Conservation (phyloP, 2,329 filamentous ascomycete species). For the Didymella keratinophila region DNA sequence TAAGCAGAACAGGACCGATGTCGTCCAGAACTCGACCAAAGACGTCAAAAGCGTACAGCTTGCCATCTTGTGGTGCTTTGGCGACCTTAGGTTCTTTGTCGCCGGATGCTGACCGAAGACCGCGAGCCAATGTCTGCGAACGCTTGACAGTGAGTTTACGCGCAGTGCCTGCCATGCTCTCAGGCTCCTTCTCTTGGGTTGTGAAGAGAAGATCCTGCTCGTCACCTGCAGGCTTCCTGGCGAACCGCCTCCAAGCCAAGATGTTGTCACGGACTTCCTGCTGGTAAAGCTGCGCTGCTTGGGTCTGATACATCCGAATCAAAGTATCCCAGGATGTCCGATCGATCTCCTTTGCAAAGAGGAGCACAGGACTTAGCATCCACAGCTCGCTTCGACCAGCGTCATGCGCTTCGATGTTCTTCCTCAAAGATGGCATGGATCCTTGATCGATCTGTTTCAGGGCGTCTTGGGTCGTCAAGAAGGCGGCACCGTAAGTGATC, state of each 20-base stretch:
- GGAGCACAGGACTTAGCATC: conserved; percentile 85
- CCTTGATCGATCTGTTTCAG: conserved; percentile 59
- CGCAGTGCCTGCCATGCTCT: conserved; percentile 71
- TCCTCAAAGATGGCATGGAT: conserved; percentile 62
- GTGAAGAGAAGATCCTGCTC: conserved; percentile 90
- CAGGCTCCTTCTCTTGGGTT: conserved; percentile 85
- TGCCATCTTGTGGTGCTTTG: conserved; percentile 66
- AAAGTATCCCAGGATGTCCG: conserved; percentile 80
- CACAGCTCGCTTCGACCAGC: conserved; percentile 77
- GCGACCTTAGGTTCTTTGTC: conserved; percentile 66
- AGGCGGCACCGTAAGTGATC: conserved; percentile 78
- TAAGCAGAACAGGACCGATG: conserved; percentile 80
- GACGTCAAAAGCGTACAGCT: conserved; percentile 78
- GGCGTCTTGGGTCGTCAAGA: conserved; percentile 72
- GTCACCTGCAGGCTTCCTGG: conserved; percentile 76
- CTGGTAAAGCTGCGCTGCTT: conserved; percentile 78
- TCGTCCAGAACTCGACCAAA: conserved; percentile 84
- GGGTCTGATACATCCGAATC: conserved; percentile 80
- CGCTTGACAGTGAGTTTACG: conserved; percentile 93
- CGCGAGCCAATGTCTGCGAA: conserved; percentile 83
- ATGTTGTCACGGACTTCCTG: conserved; percentile 81
- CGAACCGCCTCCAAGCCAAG: conserved; percentile 79
- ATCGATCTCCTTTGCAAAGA: conserved; percentile 89
- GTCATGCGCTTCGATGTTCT: conserved; percentile 74
- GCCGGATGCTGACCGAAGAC: conserved; percentile 71